Base-by-base conservation (phyloP, 192 early-diverging fungal genomes). In the Entomortierella chlamydospora region DNA sequence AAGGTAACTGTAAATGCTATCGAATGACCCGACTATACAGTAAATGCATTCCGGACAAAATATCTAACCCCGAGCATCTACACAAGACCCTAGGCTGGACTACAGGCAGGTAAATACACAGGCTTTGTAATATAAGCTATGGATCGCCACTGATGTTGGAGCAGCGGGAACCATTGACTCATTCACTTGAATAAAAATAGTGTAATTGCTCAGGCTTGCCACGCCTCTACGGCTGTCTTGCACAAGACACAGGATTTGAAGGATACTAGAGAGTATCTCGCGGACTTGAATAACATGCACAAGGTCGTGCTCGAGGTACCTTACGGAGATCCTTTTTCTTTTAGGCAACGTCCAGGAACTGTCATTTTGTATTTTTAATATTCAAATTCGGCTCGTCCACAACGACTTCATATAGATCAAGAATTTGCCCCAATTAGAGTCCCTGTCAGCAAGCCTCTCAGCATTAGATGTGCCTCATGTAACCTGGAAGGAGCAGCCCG, bases 401-500 rank as follows among this genome's bases (percentile, higher is more conserved):
- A n/a, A n/a, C n/a, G 23, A 10, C 18, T 34, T 7, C 25, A 33
- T 10, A 9, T 67, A 89, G 84, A 86, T 90, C 30, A 95, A 95
- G 67, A 91, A 93, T 68, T 70, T 87, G 15, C 73, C 84, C 49
- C 89, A 92, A 11, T 61, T 95, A 25, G 81, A 87, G 53, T 83
- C 86, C 37, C 64, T 93, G 33, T 85, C 85, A 18, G 83, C 81
- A 11, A 84, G 79, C 29, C 84, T 94, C 13, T 73, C 85, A 57
- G 67, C 81, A 34, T 67, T 90, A 52, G 59, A 83, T 37, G 85
- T 93, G 15, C 88, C 89, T 18, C 87, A 85, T 50, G 72, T 91
- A 45, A 79, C 87, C 59, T 94, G 93, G 93, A 84, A 83, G 25
- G 93, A 94, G 67, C 90, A 91, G 60, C 93, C 93, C 18, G 93